These are phyloP conservation scores for Pestalotiopsis sp. DNA, from an alignment of 2,329 filamentous ascomycete species.

Conservation along the genomic window DNA sequence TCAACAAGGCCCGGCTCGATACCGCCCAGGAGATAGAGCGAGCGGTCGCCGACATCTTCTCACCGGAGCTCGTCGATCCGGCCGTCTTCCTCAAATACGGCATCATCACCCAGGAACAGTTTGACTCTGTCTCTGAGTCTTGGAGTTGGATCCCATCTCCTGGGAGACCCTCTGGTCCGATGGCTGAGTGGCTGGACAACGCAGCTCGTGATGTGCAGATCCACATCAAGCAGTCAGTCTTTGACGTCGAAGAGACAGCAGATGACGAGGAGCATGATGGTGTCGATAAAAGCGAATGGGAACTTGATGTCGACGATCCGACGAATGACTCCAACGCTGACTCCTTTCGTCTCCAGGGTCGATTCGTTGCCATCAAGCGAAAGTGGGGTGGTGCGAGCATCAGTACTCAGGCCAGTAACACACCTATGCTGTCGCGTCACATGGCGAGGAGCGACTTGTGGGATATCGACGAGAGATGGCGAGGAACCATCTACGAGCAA, in stretches of 20 bases:
- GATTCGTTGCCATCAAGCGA: slow-evolving; percentile 43
- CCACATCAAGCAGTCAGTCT: slow-evolving; percentile 25
- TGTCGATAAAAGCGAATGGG: slow-evolving; percentile 54
- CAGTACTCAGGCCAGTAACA: slow-evolving; percentile 20
- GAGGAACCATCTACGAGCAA: slow-evolving; percentile 68
- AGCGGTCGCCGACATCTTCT: slow-evolving; percentile 42
- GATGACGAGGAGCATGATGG: slow-evolving; percentile 64
- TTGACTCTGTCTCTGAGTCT: slow-evolving; percentile 58
- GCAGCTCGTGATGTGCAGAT: slow-evolving; percentile 38
- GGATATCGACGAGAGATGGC: slow-evolving; percentile 54
- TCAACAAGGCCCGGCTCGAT: slow-evolving; percentile 30
- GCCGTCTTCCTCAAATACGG: slow-evolving; percentile 54
- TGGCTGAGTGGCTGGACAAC: slow-evolving; percentile 62
- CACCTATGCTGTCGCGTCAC: slow-evolving; percentile 34
- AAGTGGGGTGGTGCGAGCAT: slow-evolving; percentile 38
- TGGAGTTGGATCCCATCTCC: slow-evolving; percentile 30
- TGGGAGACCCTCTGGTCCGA: slow-evolving; percentile 28
- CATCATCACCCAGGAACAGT: slow-evolving; percentile 66
- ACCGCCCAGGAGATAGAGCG: slow-evolving; percentile 39
- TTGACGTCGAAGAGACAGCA: slow-evolving; percentile 37
- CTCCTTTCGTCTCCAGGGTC: slow-evolving; percentile 45
- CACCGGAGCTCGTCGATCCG: slow-evolving; percentile 51
- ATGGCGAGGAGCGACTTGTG: slow-evolving; percentile 57
- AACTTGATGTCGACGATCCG: slow-evolving; percentile 39
- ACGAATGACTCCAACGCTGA: slow-evolving; percentile 37